Conservation (phyloP, 2,329 filamentous ascomycete species). For the Cytospora piceae region DNA sequence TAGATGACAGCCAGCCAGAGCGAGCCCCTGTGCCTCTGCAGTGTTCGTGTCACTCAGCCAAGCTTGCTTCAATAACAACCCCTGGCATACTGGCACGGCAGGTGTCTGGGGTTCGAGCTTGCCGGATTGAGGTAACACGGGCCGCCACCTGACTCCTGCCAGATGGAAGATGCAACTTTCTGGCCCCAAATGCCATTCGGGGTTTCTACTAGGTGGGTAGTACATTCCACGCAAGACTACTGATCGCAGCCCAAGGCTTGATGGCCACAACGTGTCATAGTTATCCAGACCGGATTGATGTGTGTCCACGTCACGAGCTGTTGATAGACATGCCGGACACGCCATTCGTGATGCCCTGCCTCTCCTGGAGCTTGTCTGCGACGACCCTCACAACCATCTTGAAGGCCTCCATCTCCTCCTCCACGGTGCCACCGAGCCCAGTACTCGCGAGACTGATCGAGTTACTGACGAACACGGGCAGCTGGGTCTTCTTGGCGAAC, state of each 20-base stretch:
- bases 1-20: neutral
- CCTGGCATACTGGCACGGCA: neutral
- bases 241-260: neutral
- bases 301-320: slow-evolving; percentile 18
- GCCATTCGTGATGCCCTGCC: slow-evolving; percentile 35
- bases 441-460: slow-evolving; percentile 77
- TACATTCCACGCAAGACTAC: neutral
- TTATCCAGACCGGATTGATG: neutral
- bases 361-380: slow-evolving; percentile 54
- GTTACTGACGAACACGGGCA: slow-evolving; percentile 88
- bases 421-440: slow-evolving; percentile 77
- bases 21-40: neutral
- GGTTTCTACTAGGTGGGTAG: neutral
- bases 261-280: neutral
- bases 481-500: slow-evolving; percentile 70
- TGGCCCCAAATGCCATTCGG: neutral
- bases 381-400: slow-evolving; percentile 73
- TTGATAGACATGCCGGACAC: slow-evolving; percentile 29
- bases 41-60: slow-evolving; percentile 9
- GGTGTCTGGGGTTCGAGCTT: neutral
- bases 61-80: neutral
- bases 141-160: slow-evolving; percentile 5
- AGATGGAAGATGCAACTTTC: neutral
- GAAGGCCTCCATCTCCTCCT: slow-evolving; percentile 94
- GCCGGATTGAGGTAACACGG: slow-evolving; percentile 7